These are phyloP conservation scores for Scheffersomyces coipomensis DNA, from an alignment of 805 yeast genomes.

Conservation along the genomic window DNA sequence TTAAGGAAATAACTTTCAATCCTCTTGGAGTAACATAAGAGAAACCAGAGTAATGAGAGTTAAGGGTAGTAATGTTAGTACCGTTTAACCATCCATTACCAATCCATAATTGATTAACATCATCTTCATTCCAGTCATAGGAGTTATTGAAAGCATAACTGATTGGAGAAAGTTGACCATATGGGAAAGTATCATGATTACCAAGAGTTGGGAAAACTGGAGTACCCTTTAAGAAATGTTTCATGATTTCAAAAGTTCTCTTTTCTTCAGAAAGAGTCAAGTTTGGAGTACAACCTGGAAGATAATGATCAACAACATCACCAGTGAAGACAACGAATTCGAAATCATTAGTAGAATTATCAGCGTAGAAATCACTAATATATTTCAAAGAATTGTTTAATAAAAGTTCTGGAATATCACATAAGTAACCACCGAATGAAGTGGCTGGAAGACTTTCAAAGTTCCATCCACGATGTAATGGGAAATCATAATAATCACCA, in stretches of 20 bases:
- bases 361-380: constrained; percentile 10
- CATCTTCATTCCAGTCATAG: constrained; percentile 36
- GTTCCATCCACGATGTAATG: constrained; percentile 21
- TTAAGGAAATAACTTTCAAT: constrained; percentile 57
- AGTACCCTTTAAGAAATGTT: constrained; percentile 45
- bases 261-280: constrained; percentile 72
- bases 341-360: constrained; percentile 34
- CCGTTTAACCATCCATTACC: constrained; percentile 35
- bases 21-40: constrained; percentile 55
- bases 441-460: constrained; percentile 47
- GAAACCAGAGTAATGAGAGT: constrained; percentile 60
- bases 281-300: constrained; percentile 49
- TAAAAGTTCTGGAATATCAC: constrained; percentile 66
- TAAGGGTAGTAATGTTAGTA: constrained; percentile 21
- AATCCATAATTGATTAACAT: constrained; percentile 33
- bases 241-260: constrained; percentile 62
- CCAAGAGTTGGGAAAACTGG: constrained; percentile 67
- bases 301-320: constrained; percentile 70
- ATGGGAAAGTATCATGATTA: constrained; percentile 72
- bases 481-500: constrained; percentile 35
- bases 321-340: constrained; percentile 71
- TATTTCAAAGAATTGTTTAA: constrained; percentile 53
- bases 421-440: constrained; percentile 59
- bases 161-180: constrained; percentile 62
- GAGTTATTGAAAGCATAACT: constrained; percentile 21